A percentile compares a stretch with the other conserved stretches of the same genome.
Conservation (phyloP, 257 asterid species). For the Perilla frutescens region DNA sequence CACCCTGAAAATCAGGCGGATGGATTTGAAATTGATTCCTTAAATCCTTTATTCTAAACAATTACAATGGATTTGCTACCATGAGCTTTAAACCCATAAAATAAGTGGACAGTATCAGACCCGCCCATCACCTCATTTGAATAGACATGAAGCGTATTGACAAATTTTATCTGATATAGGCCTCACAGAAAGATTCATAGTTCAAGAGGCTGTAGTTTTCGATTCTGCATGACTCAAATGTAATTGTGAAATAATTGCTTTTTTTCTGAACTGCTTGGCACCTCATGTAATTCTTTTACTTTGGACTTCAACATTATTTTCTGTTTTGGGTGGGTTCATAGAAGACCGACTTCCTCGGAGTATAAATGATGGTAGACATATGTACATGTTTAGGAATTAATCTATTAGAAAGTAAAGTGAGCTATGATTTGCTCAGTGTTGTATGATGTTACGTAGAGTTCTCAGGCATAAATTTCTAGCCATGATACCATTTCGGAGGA, state of each 20-base stretch:
- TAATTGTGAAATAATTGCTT: background rate
- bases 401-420: background rate
- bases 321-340: too few species aligned
- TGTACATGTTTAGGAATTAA: background rate
- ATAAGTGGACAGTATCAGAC: background rate
- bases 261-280: background rate
- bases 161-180: background rate
- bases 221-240: background rate
- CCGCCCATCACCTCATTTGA: background rate
- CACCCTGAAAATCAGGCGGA: background rate
- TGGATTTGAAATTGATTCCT: background rate
- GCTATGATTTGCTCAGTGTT: background rate
- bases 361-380: too few species aligned
- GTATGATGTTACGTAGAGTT: background rate
- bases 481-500: background rate
- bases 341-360: background rate
- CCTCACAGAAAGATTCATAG: background rate
- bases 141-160: background rate
- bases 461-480: background rate
- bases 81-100: background rate
- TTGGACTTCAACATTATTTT: background rate
- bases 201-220: conserved; percentile 3
- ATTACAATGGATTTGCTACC: background rate
- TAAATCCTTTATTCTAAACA: background rate
- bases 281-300: background rate